A percentile compares a stretch with the other conserved stretches of the same genome.
Evolutionary conservation across 2,329 filamentous ascomycete species (phyloP).

Genomic region (Didymella pinodella): DNA sequence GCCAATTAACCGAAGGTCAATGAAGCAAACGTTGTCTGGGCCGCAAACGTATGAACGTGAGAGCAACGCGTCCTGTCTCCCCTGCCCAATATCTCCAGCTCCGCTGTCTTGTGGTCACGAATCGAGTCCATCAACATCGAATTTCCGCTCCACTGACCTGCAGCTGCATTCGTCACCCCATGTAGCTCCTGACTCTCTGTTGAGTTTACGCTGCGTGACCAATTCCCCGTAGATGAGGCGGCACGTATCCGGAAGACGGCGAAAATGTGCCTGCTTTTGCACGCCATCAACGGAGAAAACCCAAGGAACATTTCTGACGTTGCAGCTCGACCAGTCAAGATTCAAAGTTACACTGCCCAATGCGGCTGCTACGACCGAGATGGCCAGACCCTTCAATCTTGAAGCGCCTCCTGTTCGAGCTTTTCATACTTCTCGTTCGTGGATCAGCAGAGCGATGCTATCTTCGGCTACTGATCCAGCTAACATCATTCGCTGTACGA

Average conservation of each 20-base stretch:
- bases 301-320: slow-evolving; percentile 21
- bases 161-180: background rate
- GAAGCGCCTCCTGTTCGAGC: slow-evolving; percentile 10
- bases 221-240: background rate
- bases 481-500: background rate
- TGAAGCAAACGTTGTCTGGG: background rate
- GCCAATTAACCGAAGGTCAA: background rate
- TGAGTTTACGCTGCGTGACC: background rate
- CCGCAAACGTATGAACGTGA: slow-evolving; percentile 13
- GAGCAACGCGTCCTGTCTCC: slow-evolving; percentile 9
- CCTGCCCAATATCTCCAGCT: background rate
- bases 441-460: background rate
- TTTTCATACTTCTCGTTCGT: background rate
- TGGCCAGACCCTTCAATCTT: slow-evolving; percentile 13
- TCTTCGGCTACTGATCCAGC: background rate
- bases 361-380: slow-evolving; percentile 7
- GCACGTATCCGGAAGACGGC: slow-evolving; percentile 5
- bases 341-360: slow-evolving; percentile 1
- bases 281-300: slow-evolving; percentile 3
- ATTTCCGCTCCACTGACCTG: background rate
- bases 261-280: background rate
- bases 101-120: background rate
- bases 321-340: background rate
- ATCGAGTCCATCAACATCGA: background rate
- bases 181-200: slow-evolving; percentile 1